Conservation (phyloP, 345 rosid genomes). For the Kandelia obovata region DNA sequence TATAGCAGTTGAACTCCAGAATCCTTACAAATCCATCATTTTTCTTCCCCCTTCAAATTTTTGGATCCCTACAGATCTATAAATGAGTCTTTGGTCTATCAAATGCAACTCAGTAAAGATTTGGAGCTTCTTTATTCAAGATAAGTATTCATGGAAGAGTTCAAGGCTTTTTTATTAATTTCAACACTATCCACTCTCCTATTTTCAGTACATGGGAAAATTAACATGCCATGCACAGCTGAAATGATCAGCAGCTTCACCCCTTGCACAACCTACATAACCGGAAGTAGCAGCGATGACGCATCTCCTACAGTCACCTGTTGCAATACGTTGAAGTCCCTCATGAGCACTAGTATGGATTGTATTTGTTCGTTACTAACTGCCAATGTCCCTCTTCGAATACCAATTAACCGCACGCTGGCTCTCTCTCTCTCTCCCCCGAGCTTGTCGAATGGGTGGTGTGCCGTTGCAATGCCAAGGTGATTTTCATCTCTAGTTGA, state of each 20-base stretch:
- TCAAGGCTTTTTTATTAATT: slow-evolving; percentile 23
- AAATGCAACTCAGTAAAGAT: background rate
- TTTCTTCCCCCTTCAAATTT: slow-evolving; percentile 15
- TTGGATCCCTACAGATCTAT: slow-evolving; percentile 20
- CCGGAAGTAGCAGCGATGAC: slow-evolving; percentile 67
- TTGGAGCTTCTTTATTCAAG: slow-evolving; percentile 2
- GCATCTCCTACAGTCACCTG: slow-evolving; percentile 57
- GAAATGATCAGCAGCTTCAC: slow-evolving; percentile 75
- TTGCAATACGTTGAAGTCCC: slow-evolving; percentile 52
- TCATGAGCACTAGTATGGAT: slow-evolving; percentile 45
- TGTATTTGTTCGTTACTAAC: slow-evolving; percentile 69
- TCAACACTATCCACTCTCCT: slow-evolving; percentile 19
- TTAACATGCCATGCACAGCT: slow-evolving; percentile 70
- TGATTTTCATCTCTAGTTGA: slow-evolving; percentile 5
- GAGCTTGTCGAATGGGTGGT: slow-evolving; percentile 58
- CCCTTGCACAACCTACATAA: slow-evolving; percentile 72
- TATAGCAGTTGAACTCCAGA: slow-evolving; percentile 44
- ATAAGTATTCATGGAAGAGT: slow-evolving; percentile 16
- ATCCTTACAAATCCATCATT: slow-evolving; percentile 31
- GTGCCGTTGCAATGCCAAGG: slow-evolving; percentile 76
- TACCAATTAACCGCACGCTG: slow-evolving; percentile 58
- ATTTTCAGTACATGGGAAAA: slow-evolving; percentile 50
- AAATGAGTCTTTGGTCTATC: background rate
- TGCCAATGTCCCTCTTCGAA: slow-evolving; percentile 71
- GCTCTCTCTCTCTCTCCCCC: slow-evolving; percentile 64